A percentile compares a stretch with the other conserved stretches of the same genome.
Conservation (phyloP, 768 basidiomycete species). For the Pulveroboletus frians region DNA sequence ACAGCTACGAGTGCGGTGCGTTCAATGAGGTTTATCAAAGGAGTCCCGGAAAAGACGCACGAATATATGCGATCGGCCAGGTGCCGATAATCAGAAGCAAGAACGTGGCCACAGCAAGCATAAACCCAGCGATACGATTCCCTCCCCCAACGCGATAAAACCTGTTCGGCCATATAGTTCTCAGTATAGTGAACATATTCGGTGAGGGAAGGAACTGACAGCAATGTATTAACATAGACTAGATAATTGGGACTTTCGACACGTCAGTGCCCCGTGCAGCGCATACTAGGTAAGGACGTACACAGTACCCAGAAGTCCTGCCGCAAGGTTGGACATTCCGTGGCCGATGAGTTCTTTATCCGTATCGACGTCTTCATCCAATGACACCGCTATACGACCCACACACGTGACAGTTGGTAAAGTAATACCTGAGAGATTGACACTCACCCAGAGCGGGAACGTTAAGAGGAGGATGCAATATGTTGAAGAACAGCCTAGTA, state of each 20-base stretch:
- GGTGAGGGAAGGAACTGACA: slow-evolving; percentile 40
- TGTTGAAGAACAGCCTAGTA: slow-evolving; percentile 74
- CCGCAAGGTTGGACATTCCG: slow-evolving; percentile 83
- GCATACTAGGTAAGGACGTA: slow-evolving; percentile 33
- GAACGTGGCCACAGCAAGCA: slow-evolving; percentile 73
- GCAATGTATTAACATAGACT: slow-evolving; percentile 80
- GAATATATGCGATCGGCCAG: slow-evolving; percentile 85
- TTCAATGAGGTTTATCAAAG: not conserved
- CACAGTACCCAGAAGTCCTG: slow-evolving; percentile 79
- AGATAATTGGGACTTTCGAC: slow-evolving; percentile 69
- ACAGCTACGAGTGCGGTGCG: slow-evolving; percentile 50
- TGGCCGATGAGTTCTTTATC: slow-evolving; percentile 91
- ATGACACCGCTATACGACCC: slow-evolving; percentile 64
- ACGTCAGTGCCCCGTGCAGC: slow-evolving; percentile 2
- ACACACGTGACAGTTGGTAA: not conserved
- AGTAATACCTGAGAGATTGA: not conserved
- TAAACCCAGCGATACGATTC: slow-evolving; percentile 75
- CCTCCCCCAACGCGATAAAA: slow-evolving; percentile 94
- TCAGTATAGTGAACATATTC: not conserved
- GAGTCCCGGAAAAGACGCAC: slow-evolving; percentile 41
- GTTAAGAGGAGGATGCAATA: slow-evolving; percentile 80
- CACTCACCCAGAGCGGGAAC: slow-evolving; percentile 78
- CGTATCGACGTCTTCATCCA: slow-evolving; percentile 85
- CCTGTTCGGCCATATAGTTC: slow-evolving; percentile 23
- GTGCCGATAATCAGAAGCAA: slow-evolving; percentile 78